Evolutionary conservation across 345 rosid genomes (phyloP), one percentile per base, ranked within the genome.

Genomic region (Eucalyptus pauciflora): DNA sequence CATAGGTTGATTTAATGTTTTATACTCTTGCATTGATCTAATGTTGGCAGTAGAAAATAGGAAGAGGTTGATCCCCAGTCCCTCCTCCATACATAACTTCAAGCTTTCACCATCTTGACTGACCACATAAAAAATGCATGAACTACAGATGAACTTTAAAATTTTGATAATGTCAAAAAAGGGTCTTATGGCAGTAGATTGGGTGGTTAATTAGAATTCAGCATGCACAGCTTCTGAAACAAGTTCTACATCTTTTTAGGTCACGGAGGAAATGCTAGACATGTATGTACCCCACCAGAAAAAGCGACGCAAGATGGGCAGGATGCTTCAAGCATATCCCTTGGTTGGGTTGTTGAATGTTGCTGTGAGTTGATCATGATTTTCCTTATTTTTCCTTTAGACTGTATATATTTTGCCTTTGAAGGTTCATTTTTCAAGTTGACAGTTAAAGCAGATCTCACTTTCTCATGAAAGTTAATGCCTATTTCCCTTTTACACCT

Each of bases 341-440:
- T 91, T 90, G 89, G 90, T 94, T 85, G 98, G 96, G 88, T 92
- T 97, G 87, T 90, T 96, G 89, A 96, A 96, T 93, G 94, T 96
- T 54, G 99, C 97, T 91, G 99, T 97, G 94, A 96, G 99, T 94
- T 86, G 83, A 88, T 87, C 86, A 79, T 91, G 88, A 88, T 64
- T 48, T 81, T 69, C 88, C 41, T 62, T 25, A 88, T 60, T 54
- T 3, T 41, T 33, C 80, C 37, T 41, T 87, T 46, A 18, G 33
- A 86, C 29, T 13, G 9, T 49, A 18, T 86, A 50, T 86, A 25
- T 51, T 7, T 12, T 22, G 4, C 89, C 54, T 85, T 48, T 13
- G 5, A 6, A 46, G 45, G 48, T 41, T 62, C 69, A 16, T 0
- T 15, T 80, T 50, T 48, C 80, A 76, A 51, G 25, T 79, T 58